Conservation (phyloP, 148 eudicot species). For the Heliosperma pusillum region DNA sequence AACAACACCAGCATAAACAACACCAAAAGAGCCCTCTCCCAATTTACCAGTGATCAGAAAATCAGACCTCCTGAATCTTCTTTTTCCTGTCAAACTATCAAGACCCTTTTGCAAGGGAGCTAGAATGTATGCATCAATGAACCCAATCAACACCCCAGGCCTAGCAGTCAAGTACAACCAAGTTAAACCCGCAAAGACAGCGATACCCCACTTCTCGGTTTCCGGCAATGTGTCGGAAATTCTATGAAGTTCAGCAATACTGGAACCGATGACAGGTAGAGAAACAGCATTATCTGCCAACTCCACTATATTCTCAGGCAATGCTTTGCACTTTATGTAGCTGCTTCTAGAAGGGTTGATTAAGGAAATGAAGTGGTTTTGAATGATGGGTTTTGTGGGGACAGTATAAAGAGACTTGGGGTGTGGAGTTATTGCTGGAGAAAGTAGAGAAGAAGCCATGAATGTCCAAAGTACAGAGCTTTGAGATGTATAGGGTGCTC, state of each 20-base stretch:
- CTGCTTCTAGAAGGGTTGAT: constrained; percentile 29
- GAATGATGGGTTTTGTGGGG: constrained; percentile 34
- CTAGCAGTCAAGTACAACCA: constrained; percentile 92
- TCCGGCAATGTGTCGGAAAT: constrained; percentile 50
- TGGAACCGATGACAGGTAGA: constrained; percentile 41
- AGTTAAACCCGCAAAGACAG: constrained; percentile 49
- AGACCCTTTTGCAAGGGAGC: constrained; percentile 76
- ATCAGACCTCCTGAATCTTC: constrained; percentile 64
- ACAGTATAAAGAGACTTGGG: constrained; percentile 33
- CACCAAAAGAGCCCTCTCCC: constrained; percentile 93
- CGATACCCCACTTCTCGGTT: constrained; percentile 58
- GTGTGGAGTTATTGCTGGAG: constrained; percentile 50
- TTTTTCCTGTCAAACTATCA: constrained; percentile 62
- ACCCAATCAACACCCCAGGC: constrained; percentile 84
- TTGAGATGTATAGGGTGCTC: constrained; percentile 9
- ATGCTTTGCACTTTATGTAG: constrained; percentile 47
- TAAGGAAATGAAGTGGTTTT: constrained; percentile 24
- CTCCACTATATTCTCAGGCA: constrained; percentile 38
- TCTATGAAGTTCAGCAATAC: constrained; percentile 43
- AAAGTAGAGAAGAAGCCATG: constrained; percentile 62
- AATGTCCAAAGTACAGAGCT: constrained; percentile 11
- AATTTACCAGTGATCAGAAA: constrained; percentile 58
- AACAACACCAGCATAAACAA: constrained; percentile 78
- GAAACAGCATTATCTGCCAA: constrained; percentile 37
- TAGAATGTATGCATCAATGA: constrained; percentile 75